phyloP scores from a whole-genome alignment of 768 basidiomycete species.

The Phlebiopsis flavidoalba region DNA sequence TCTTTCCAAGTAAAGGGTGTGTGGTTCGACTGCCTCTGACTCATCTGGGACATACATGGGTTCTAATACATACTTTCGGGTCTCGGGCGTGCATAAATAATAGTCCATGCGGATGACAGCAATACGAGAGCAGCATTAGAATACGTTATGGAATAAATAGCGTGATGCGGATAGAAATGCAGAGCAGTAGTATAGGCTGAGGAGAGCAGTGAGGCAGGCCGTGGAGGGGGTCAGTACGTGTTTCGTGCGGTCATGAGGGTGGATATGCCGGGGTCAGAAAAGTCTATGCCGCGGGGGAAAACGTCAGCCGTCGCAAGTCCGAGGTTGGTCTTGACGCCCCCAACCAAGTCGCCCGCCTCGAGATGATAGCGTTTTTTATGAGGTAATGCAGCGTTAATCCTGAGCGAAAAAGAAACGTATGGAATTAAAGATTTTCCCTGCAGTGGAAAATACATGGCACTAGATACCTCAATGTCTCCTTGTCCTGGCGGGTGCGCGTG shows the following conservation, averaged over 20 bases:
- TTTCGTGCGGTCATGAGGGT: neutral
- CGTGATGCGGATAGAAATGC: neutral
- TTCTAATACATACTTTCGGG: neutral
- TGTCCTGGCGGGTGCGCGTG: constrained; percentile 10
- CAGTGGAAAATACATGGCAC: constrained; percentile 1
- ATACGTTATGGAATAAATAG: constrained; percentile 4
- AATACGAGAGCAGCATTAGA: neutral
- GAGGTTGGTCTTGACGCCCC: constrained; percentile 4
- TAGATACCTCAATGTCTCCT: constrained; percentile 21
- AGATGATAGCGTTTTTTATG: constrained; percentile 23
- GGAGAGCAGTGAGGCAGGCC: too few species aligned
- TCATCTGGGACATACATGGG: neutral
- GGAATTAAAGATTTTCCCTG: constrained; percentile 1
- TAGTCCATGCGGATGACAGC: neutral
- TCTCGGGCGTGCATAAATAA: neutral
- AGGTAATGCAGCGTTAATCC: constrained; percentile 19
- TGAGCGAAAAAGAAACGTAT: constrained; percentile 11
- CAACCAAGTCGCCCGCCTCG: constrained; percentile 4
- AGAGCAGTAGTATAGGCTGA: neutral
- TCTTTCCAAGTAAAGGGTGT: neutral
- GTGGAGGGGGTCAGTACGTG: neutral
- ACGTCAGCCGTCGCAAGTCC: constrained; percentile 1
- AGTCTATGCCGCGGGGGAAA: neutral
- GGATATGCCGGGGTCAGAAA: neutral
- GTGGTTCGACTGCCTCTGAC: neutral